Base-by-base conservation (phyloP, 768 basidiomycete species). In the Antrodiella citrinella region DNA sequence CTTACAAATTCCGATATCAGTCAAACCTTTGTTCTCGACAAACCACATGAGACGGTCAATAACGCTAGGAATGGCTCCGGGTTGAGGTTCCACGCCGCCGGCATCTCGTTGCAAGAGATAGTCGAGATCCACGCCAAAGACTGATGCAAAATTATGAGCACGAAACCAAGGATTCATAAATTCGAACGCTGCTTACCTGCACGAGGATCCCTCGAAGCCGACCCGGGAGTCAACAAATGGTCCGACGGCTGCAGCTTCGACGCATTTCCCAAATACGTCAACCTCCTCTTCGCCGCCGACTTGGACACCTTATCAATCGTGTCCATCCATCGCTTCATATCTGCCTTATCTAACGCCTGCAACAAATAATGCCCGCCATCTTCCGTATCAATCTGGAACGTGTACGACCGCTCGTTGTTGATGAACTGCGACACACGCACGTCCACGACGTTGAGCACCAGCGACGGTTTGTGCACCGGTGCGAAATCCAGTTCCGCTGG, bases 351-450 rank as follows among this genome's bases (percentile, higher is more conserved):
- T 26, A 78, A 65, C 1, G 87, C 83, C 63, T 93, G 91, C 13
- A 92, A 67, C 26, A 91, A 64, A 59, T 89, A 90, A 59, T 84
- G 84, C 0, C 87, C 89, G 5, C 91, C 91, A 60, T 92, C 90
- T 62, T 92, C 91, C 0, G 89, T 87, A 59, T 87, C 81, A 41
- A 93, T 72, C 59, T 86, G 80, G 72, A 92, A 88, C 45, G 80
- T 82, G 63, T 81, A 92, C 44, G 90, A 87, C 43, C 90, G 75
- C 54, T 89, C 84, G 62, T 84, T 83, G 61, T 89, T 90, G 67
- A 82, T 77, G 56, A 86, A 82, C 54, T 77, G 78, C 7, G 78
- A 72, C 19, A 87, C 81, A 26, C 75, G 76, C 15, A 86, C 84
- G 54, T 85, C 86, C 43, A 81, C 78, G 26, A 91, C 72, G 55